Evolutionary conservation across 768 basidiomycete genomes (phyloP), one percentile per base, ranked within the genome.

Genomic region (Vishniacozyma victoriae): DNA sequence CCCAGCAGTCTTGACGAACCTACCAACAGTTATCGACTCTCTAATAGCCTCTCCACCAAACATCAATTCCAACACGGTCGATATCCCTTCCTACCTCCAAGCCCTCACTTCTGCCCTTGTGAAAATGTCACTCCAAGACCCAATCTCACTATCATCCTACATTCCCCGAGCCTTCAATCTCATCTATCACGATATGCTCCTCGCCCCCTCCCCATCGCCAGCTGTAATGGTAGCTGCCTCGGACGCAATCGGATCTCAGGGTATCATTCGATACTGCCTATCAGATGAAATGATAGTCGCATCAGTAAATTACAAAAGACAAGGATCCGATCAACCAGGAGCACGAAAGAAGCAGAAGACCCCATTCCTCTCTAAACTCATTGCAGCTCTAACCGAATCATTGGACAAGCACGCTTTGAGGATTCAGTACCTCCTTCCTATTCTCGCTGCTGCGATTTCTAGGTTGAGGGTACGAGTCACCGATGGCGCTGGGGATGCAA

Each of bases 401-500:
- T 71, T 95, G 31, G 80, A 84, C 53, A 80, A 85, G 7, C 74
- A 83, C 60, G 84, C 87, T 7, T 77, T 79, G 13, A 78, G 86
- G 4, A 82, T 89, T 44, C 84, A 87, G 6, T 86, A 92, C 59
- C 68, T 96, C 12, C 74, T 99, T n/a, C 73, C 76, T 5, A 77
- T 90, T 39, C 73, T 84, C 36, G 81, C 83, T 3, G 80, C 86
- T 2, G 75, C 96, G 26, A 78, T 88, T 50, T 74, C 72, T 6
- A 78, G 78, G 53, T 73, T 93, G 26, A 76, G 81, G 15, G 73
- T 80, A 52, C 78, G 81, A n/a, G 50, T 64, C 0, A 53, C 55
- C 2, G 46, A 35, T 11, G 35, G 50, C 46, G 41, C 51, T 46
- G 73, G 38, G 71, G 74, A 19, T 55, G 75, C 18, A 64, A 62